Percentiles rank a stretch among this genome's conserved stretches.
Conservation (phyloP, 2,329 filamentous ascomycete species). For the Corinectria fuckeliana region DNA sequence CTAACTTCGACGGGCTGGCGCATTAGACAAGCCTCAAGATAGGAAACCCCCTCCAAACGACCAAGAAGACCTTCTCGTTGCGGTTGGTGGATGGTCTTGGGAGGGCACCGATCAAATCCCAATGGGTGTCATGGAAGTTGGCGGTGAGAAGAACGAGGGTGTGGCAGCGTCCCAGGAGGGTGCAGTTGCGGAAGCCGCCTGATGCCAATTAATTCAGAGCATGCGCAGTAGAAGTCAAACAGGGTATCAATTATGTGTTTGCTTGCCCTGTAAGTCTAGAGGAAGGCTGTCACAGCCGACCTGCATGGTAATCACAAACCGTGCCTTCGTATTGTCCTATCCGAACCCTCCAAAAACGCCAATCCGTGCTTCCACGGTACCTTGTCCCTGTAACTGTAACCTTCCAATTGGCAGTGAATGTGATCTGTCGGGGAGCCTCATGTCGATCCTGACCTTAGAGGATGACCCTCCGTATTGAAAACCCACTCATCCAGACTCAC, state of each 20-base stretch:
- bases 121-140: not conserved
- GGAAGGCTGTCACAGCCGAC: not conserved
- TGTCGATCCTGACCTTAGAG: slow-evolving; percentile 38
- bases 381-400: not conserved
- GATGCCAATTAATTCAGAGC: not conserved
- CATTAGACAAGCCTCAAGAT: not conserved
- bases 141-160: not conserved
- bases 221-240: not conserved
- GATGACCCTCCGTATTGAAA: slow-evolving; percentile 62
- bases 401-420: slow-evolving; percentile 3
- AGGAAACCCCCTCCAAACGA: not conserved
- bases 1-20: no score
- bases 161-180: not conserved
- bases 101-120: not conserved
- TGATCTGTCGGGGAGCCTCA: not conserved
- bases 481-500: slow-evolving; percentile 74
- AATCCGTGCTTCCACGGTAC: not conserved
- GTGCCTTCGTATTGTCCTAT: not conserved
- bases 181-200: slow-evolving; percentile 3
- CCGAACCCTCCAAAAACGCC: not conserved
- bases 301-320: not conserved
- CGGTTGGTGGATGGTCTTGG: slow-evolving; percentile 5
- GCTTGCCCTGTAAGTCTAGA: no score
- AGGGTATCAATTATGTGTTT: slow-evolving; percentile 12
- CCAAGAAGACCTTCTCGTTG: slow-evolving; percentile 2